A percentile compares a stretch with the other conserved stretches of the same genome.
Conservation (phyloP, 2,329 filamentous ascomycete genomes). For the Pyrenophora teres region DNA sequence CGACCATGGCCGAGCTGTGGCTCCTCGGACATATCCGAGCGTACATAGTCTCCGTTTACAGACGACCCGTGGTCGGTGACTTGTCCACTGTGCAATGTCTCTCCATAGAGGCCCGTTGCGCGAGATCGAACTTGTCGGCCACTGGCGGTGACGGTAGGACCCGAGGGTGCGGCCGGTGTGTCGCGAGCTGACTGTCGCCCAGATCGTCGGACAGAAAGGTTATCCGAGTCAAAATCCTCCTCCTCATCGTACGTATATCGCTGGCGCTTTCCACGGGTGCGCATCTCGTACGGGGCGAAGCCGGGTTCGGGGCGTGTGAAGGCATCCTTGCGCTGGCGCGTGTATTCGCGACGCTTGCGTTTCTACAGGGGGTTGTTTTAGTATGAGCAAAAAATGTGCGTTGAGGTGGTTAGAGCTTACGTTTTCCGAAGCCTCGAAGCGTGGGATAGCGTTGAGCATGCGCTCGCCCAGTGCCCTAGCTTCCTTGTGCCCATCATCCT, state of each 20-base stretch:
- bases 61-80: conserved; percentile 47
- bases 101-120: conserved; percentile 64
- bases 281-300: conserved; percentile 93
- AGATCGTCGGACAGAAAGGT: conserved; percentile 67
- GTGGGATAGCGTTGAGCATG: conserved; percentile 78
- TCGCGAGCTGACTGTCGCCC: conserved; percentile 72
- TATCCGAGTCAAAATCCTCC: conserved; percentile 74
- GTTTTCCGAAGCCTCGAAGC: conserved; percentile 92
- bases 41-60: conserved; percentile 51
- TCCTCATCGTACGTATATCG: conserved; percentile 96
- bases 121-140: conserved; percentile 81
- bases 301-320: conserved; percentile 87
- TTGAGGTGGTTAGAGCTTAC: conserved; percentile 51
- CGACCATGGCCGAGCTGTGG: conserved; percentile 50
- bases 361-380: conserved; percentile 63
- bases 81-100: conserved; percentile 63
- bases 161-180: conserved; percentile 71
- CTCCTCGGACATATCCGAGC: conserved; percentile 54
- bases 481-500: conserved; percentile 78
- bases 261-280: conserved; percentile 92
- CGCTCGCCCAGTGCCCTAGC: conserved; percentile 77
- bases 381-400: neutral
- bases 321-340: conserved; percentile 80
- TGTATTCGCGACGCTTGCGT: conserved; percentile 89
- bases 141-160: conserved; percentile 75